Evolutionary conservation across 2,329 filamentous ascomycete species (phyloP).

Genomic region (Pestalotiopsis sp.): DNA sequence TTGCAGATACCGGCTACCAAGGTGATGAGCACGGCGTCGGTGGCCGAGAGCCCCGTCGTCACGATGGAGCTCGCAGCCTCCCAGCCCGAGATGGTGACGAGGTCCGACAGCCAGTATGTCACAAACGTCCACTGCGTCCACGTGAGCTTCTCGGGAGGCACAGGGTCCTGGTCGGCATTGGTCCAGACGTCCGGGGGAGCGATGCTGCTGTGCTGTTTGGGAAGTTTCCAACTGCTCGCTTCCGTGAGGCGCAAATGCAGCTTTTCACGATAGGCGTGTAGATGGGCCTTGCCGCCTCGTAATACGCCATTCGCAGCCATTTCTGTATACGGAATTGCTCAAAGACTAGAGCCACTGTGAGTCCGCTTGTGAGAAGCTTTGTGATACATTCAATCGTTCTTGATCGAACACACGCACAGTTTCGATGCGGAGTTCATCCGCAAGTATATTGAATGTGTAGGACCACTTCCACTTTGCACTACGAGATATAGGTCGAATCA

Average conservation of each 20-base stretch:
- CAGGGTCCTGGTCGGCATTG: conserved; percentile 31
- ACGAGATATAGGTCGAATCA: neutral
- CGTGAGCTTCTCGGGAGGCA: conserved; percentile 41
- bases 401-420: neutral
- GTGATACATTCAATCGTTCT: neutral
- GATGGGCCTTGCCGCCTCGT: neutral
- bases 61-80: conserved; percentile 31
- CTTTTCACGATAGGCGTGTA: conserved; percentile 22
- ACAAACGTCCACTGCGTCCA: conserved; percentile 48
- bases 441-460: neutral
- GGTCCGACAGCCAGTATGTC: conserved; percentile 51
- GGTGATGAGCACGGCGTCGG: conserved; percentile 50
- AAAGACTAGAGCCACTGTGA: neutral
- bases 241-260: conserved; percentile 23
- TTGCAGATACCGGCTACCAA: conserved; percentile 49
- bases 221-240: conserved; percentile 31
- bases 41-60: conserved; percentile 35
- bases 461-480: neutral
- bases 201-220: conserved; percentile 32
- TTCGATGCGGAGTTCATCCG: neutral
- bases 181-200: conserved; percentile 34
- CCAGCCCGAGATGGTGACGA: conserved; percentile 37
- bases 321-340: neutral
- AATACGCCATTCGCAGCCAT: neutral
- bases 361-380: neutral